Percentiles rank a stretch among this genome's conserved stretches.
Evolutionary conservation across 805 yeast genomes (phyloP).

Genomic region (Metschnikowia arizonensis): DNA sequence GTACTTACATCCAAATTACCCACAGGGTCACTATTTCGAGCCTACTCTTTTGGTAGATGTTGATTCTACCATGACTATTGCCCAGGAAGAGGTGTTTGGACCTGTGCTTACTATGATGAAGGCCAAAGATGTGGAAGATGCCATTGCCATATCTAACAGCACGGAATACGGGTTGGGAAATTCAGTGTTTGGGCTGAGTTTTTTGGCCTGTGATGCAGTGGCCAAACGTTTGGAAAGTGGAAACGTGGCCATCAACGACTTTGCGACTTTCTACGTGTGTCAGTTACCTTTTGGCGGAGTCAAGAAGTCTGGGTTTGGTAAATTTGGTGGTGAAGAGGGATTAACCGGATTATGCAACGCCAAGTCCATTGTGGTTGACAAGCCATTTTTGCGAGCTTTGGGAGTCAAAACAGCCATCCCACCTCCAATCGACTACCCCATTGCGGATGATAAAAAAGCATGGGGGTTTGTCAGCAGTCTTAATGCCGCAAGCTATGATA

Average conservation of each 20-base stretch:
- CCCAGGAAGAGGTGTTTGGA: conserved; percentile 90
- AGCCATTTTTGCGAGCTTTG: conserved; percentile 52
- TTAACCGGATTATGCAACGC: conserved; percentile 82
- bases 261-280: conserved; percentile 93
- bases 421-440: conserved; percentile 86
- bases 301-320: conserved; percentile 92
- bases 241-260: conserved; percentile 94
- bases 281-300: conserved; percentile 97
- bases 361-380: conserved; percentile 84
- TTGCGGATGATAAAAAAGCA: conserved; percentile 71
- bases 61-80: conserved; percentile 66
- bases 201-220: conserved; percentile 53
- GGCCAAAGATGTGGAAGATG: conserved; percentile 63
- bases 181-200: conserved; percentile 75
- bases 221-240: conserved; percentile 72
- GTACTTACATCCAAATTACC: conserved; percentile 83
- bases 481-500: conserved; percentile 81
- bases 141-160: conserved; percentile 72
- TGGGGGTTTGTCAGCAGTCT: conserved; percentile 84
- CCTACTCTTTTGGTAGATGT: conserved; percentile 90
- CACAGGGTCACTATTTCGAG: conserved; percentile 88
- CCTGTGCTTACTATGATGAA: conserved; percentile 80
- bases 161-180: conserved; percentile 90
- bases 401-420: conserved; percentile 80
- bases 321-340: conserved; percentile 98